A percentile compares a stretch with the other conserved stretches of the same genome.
These are phyloP conservation scores for Castanea mollissima DNA, from an alignment of 306 rosid genomes.

Conservation along the genomic window DNA sequence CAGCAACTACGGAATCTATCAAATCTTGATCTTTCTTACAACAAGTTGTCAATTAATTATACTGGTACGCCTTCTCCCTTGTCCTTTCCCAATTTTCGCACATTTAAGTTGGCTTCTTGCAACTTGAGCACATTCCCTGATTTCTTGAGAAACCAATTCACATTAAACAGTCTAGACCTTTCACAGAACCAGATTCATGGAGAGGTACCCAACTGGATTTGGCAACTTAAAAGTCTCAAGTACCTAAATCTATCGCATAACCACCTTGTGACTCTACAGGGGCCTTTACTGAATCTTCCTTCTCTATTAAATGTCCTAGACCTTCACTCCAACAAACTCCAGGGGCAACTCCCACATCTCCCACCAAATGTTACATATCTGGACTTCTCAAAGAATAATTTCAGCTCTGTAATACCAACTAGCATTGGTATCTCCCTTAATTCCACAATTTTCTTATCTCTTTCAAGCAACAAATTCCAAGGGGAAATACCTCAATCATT, in stretches of 20 bases:
- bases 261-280: background rate
- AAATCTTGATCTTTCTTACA: conserved; percentile 41
- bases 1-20: conserved; percentile 16
- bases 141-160: conserved; percentile 34
- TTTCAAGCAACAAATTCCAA: conserved; percentile 9
- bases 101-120: conserved; percentile 35
- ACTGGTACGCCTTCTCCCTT: background rate
- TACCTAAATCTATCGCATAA: background rate
- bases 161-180: conserved; percentile 17
- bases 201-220: conserved; percentile 34
- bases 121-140: conserved; percentile 25
- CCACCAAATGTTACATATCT: background rate
- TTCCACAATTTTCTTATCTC: background rate
- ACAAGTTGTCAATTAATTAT: conserved; percentile 20
- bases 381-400: conserved; percentile 30
- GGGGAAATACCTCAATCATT: conserved; percentile 31
- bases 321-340: conserved; percentile 36
- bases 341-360: conserved; percentile 10
- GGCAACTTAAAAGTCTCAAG: background rate
- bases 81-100: background rate
- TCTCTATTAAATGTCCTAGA: conserved; percentile 7
- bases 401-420: background rate
- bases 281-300: background rate
- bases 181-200: conserved; percentile 36
- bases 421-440: background rate